Evolutionary conservation across 148 eudicot species (phyloP).

Genomic region (Cornus controversa): DNA sequence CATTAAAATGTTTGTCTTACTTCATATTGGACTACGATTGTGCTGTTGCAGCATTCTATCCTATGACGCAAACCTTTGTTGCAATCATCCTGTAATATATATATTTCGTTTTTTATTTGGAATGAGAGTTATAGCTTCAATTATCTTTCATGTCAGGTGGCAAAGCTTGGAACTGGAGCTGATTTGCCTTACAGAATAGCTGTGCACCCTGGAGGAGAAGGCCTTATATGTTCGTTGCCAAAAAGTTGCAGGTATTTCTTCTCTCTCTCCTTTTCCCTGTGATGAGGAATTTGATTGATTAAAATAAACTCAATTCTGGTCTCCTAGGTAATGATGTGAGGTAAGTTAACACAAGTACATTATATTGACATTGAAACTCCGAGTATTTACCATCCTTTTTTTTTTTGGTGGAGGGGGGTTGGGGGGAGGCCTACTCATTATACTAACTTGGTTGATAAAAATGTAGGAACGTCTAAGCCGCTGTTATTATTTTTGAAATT

Average conservation of each 20-base stretch:
- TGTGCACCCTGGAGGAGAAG: slow-evolving; percentile 87
- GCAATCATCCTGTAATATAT: not conserved
- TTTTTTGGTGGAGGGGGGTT: no score
- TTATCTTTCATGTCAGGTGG: slow-evolving; percentile 42
- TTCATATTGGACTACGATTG: not conserved
- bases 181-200: slow-evolving; percentile 94
- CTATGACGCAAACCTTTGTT: not conserved
- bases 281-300: not conserved
- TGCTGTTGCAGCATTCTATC: not conserved
- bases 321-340: no score
- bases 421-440: no score
- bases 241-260: slow-evolving; percentile 61
- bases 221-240: slow-evolving; percentile 69
- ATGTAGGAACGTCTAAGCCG: no score
- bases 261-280: not conserved
- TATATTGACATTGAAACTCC: no score
- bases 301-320: no score
- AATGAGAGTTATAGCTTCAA: slow-evolving; percentile 1
- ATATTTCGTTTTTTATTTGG: not conserved
- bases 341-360: no score
- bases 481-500: no score
- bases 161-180: slow-evolving; percentile 52
- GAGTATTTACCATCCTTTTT: no score
- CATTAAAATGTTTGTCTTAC: no score
- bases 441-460: no score